Evolutionary conservation across 1,284 basidiomycete genomes (phyloP), one percentile per base, ranked within the genome.

Genomic region (Rhodotorula sp.): DNA sequence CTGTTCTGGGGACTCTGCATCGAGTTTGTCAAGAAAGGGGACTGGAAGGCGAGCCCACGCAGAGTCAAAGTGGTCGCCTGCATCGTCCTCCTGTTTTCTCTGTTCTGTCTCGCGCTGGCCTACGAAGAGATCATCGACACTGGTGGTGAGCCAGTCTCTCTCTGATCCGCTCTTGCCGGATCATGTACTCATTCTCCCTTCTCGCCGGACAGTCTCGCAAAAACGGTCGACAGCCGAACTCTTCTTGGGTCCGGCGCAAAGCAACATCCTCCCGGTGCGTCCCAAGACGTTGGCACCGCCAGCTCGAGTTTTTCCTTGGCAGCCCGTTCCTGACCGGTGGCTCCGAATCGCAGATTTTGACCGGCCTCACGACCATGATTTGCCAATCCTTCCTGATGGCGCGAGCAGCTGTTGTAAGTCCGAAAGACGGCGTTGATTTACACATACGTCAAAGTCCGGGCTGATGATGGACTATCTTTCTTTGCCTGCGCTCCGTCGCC

Each of bases 351-450:
- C 53, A 54, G 53, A 20, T 59, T 24, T 24, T 65, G 7, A n/a
- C 56, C 1, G 64, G 48, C 7, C 10, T 55, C 18, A 51, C 46
- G 3, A 44, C 56, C 18, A 24, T 58, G 14, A 49, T 62, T 20
- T 62, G 54, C 26, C 68, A 66, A 44, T 45, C 24, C 1, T 70
- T 66, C 51, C 22, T 70, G 17, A 62, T 57, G 55, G 20, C 62
- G 4, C 64, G 68, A 24, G 64, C 68, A 6, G 64, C 68, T 3
- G 30, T 53, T 24, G 67, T 68, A 4, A 53, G 67, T 59, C n/a
- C 17, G 2, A 2, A 30, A 17, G 12, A 12, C 37, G 37, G 10
- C 37, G 12, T 12, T 10, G 3, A 2, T 42, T 2, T 2, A 12
- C 8, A 42, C 37, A 10, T 14, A 12, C 14, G 37, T 5, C 37